Evolutionary conservation across 148 eudicot genomes (phyloP).

Genomic region (Camellia granthamiana): DNA sequence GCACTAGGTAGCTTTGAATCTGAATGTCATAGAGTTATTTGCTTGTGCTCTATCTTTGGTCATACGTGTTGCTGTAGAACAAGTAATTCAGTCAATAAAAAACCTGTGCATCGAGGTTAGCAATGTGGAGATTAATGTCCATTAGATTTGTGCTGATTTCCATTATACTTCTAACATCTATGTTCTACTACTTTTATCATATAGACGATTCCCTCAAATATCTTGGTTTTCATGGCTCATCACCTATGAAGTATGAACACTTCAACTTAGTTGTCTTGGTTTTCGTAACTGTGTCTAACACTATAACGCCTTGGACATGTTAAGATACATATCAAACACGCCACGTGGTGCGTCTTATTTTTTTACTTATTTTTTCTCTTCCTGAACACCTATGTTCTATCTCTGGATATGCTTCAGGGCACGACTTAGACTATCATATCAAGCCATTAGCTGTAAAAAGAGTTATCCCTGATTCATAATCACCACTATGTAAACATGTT

Average conservation of each 20-base stretch:
- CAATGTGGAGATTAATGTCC: not conserved
- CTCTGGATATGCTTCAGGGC: too few species aligned
- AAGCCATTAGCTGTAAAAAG: too few species aligned
- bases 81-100: not conserved
- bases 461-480: too few species aligned
- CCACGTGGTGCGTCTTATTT: too few species aligned
- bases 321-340: too few species aligned
- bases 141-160: not conserved
- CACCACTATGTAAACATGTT: too few species aligned
- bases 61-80: not conserved
- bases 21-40: not conserved
- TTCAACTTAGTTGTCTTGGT: not conserved
- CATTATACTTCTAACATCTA: not conserved
- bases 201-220: not conserved
- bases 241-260: not conserved
- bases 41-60: not conserved
- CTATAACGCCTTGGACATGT: too few species aligned
- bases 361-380: too few species aligned
- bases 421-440: too few species aligned
- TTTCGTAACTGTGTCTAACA: not conserved
- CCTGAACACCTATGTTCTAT: too few species aligned
- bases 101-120: not conserved
- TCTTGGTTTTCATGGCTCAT: not conserved
- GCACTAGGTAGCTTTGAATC: not conserved
- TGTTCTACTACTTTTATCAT: too few species aligned